phyloP scores from a whole-genome alignment of 352 stramenopile genomes.

The Pythium sukuiense region DNA sequence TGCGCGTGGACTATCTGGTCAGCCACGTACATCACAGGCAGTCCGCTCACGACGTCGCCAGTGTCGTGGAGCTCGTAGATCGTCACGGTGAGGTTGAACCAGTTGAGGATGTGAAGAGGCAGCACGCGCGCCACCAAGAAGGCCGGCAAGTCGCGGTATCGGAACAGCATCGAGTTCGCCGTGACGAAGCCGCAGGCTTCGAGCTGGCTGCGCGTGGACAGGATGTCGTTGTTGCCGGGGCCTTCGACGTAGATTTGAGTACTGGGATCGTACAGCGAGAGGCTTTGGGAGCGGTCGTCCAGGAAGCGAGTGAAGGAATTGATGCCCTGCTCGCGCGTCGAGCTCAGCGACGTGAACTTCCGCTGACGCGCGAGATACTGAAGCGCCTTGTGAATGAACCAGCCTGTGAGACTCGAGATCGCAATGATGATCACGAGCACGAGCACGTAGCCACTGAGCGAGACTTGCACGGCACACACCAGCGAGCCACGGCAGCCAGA shows the following conservation, averaged over 20 bases:
- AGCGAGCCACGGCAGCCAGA: conserved; percentile 35
- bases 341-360: neutral
- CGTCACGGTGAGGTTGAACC: conserved; percentile 37
- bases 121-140: conserved; percentile 31
- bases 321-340: neutral
- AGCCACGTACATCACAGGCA: conserved; percentile 24
- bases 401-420: neutral
- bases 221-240: conserved; percentile 2
- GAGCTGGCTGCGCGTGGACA: conserved; percentile 33
- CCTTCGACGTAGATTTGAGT: conserved; percentile 34
- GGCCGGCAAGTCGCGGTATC: conserved; percentile 32
- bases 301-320: conserved; percentile 44
- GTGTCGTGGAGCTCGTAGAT: conserved; percentile 31
- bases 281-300: conserved; percentile 35
- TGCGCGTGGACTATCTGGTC: conserved; percentile 38
- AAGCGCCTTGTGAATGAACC: conserved; percentile 5
- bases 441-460: conserved; percentile 24
- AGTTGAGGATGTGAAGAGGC: conserved; percentile 29
- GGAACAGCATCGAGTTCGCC: conserved; percentile 30
- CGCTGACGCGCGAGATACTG: neutral
- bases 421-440: conserved; percentile 20
- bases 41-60: conserved; percentile 21
- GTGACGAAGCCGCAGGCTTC: conserved; percentile 36
- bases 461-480: conserved; percentile 30
- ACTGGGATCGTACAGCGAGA: conserved; percentile 31